Evolutionary conservation across 1,284 basidiomycete species (phyloP).

Genomic region (Farysia itapuensis): DNA sequence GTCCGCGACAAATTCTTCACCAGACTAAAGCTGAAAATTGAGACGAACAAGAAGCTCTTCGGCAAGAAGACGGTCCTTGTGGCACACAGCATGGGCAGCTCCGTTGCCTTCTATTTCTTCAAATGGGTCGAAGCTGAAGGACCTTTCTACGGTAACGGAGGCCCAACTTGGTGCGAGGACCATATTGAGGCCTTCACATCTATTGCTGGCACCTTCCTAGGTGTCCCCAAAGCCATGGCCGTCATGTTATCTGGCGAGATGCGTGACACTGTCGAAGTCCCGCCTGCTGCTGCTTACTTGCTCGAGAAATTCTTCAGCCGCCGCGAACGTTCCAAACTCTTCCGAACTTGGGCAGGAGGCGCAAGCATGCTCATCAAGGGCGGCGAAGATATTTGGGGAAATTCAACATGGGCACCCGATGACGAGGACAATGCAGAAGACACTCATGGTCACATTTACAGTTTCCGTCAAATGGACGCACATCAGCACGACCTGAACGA

Average conservation of each 20-base stretch:
- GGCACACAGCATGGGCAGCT: constrained; percentile 68
- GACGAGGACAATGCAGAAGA: constrained; percentile 34
- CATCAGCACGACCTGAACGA: constrained; percentile 30
- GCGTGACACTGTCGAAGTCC: constrained; percentile 84
- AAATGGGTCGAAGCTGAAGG: constrained; percentile 93
- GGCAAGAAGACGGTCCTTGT: constrained; percentile 82
- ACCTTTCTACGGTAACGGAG: constrained; percentile 75
- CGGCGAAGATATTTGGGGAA: constrained; percentile 88
- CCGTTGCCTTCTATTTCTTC: constrained; percentile 53
- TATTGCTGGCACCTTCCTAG: constrained; percentile 82
- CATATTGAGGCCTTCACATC: constrained; percentile 63
- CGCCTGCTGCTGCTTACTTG: constrained; percentile 77
- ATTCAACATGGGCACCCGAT: constrained; percentile 61
- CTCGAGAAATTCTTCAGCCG: constrained; percentile 74
- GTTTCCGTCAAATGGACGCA: constrained; percentile 68
- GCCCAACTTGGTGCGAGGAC: constrained; percentile 87
- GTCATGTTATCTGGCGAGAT: constrained; percentile 92
- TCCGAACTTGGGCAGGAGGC: constrained; percentile 92
- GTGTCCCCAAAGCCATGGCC: constrained; percentile 84
- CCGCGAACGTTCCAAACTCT: constrained; percentile 83
- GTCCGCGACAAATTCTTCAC: constrained; percentile 89
- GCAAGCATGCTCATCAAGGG: constrained; percentile 72
- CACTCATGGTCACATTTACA: constrained; percentile 74
- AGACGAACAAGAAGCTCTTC: constrained; percentile 74
- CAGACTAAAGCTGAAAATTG: constrained; percentile 79